Conservation (phyloP, 2,329 filamentous ascomycete species). For the Aspergillus sp. region DNA sequence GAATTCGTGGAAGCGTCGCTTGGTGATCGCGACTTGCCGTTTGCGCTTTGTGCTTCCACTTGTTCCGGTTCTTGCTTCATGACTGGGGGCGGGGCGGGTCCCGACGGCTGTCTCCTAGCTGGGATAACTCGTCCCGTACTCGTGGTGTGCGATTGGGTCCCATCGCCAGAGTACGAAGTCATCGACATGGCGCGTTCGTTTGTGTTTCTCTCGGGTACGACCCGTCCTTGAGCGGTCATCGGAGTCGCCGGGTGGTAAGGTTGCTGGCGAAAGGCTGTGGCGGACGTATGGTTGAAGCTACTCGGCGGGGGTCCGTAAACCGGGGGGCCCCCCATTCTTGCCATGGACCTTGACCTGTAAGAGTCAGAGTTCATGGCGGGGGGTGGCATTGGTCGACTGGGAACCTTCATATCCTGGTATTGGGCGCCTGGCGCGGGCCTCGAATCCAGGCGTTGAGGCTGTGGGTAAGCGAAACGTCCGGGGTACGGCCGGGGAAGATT, state of each 20-base stretch:
- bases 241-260: conserved; percentile 58
- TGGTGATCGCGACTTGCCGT: conserved; percentile 29
- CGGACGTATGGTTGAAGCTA: conserved; percentile 58
- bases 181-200: conserved; percentile 96
- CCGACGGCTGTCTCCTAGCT: conserved; percentile 56
- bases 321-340: conserved; percentile 62
- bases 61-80: conserved; percentile 36
- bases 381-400: conserved; percentile 51
- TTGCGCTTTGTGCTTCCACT: conserved; percentile 39
- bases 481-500: conserved; percentile 54
- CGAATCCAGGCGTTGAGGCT: conserved; percentile 62
- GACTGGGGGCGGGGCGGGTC: conserved; percentile 26
- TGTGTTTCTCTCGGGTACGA: conserved; percentile 84
- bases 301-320: conserved; percentile 59
- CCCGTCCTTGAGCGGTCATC: conserved; percentile 82
- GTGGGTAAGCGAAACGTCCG: conserved; percentile 62
- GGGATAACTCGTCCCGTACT: conserved; percentile 80
- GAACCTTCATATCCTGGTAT: conserved; percentile 53
- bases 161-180: conserved; percentile 70
- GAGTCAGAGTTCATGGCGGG: conserved; percentile 75
- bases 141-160: conserved; percentile 77
- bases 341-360: conserved; percentile 89
- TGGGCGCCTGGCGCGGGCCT: conserved; percentile 44
- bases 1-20: conserved; percentile 38
- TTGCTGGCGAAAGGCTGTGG: conserved; percentile 69